Base-by-base conservation (phyloP, 1,139 yeast genomes). In the Yamadazyma sp. region DNA sequence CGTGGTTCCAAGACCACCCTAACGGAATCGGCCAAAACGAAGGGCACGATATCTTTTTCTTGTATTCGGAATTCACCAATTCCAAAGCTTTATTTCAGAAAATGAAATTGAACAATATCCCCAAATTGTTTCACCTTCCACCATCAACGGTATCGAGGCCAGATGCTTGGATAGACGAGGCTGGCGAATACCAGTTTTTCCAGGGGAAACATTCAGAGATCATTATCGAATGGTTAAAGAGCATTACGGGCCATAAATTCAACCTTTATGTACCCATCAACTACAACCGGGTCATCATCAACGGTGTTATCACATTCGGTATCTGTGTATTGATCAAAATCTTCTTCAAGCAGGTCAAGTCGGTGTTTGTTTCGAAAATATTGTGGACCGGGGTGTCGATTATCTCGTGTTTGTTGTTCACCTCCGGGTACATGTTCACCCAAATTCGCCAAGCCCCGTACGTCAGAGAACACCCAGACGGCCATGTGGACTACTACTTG, bases 391-490 rank as follows among this genome's bases (percentile, higher is more conserved):
- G 79, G 4, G 41, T 74, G 12, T 72, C 87, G 3, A 66, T 87
- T 17, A 67, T 85, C 33, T 55, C 77, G 11, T 75, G 87, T 20
- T 69, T 91, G 46, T 66, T 89, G 53, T 87, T 91, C 69, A 82
- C 79, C 38, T 74, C 94, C 10, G 98, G 98, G 12, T 87, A 89
- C 64, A 92, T 92, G 98, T 92, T 81, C 75, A 89, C 88, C 60
- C 79, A 80, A 52, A 92, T 92, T 48, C 80, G 98, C 59, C 77
- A 77, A 32, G 75, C 83, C 7, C 95, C 88, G 15, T 85, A 81
- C 54, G 71, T 84, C 27, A 81, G 79, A 44, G 75, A 75, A 34
- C 74, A 71, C 39, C 70, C 69, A 7, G 65, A 75, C 36, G 92
- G 91, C 22, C 62, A 63, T 3, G 70, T 76, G 3, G 73, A 76